Conservation (phyloP, 2,329 filamentous ascomycete species). For the Pseudohalonectria lignicola region DNA sequence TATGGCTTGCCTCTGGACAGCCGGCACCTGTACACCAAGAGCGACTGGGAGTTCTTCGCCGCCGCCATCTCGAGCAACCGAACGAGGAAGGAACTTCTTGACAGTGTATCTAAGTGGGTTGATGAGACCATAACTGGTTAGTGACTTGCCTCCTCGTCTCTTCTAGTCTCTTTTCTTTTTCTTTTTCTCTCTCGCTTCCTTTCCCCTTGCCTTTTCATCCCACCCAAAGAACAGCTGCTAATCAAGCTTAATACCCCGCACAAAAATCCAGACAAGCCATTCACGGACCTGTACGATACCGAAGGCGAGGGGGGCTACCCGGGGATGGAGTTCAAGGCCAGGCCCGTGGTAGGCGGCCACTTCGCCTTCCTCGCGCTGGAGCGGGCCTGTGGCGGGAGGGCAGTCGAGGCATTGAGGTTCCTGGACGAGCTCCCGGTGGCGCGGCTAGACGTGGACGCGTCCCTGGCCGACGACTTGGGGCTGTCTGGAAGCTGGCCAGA, state of each 20-base stretch:
- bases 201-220: no score
- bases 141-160: no score
- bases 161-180: no score
- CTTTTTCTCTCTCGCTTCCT: no score
- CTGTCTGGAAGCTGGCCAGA: neutral
- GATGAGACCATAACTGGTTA: constrained; percentile 71
- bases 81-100: constrained; percentile 60
- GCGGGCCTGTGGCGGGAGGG: constrained; percentile 63
- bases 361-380: constrained; percentile 79
- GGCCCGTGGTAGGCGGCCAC: constrained; percentile 76
- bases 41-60: constrained; percentile 85
- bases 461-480: constrained; percentile 12
- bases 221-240: no score
- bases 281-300: constrained; percentile 76
- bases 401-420: constrained; percentile 44
- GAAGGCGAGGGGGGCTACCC: constrained; percentile 68
- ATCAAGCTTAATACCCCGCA: no score
- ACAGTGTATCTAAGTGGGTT: constrained; percentile 67
- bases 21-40: constrained; percentile 76
- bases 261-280: constrained; percentile 46
- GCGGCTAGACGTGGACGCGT: constrained; percentile 10
- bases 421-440: constrained; percentile 25
- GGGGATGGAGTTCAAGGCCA: constrained; percentile 64
- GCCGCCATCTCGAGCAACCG: constrained; percentile 63
- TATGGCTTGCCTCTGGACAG: constrained; percentile 78